Percentiles rank a stretch among this genome's conserved stretches.
phyloP scores from a whole-genome alignment of 192 early-diverging fungal genomes.

The Martensiomyces pterosporus region DNA sequence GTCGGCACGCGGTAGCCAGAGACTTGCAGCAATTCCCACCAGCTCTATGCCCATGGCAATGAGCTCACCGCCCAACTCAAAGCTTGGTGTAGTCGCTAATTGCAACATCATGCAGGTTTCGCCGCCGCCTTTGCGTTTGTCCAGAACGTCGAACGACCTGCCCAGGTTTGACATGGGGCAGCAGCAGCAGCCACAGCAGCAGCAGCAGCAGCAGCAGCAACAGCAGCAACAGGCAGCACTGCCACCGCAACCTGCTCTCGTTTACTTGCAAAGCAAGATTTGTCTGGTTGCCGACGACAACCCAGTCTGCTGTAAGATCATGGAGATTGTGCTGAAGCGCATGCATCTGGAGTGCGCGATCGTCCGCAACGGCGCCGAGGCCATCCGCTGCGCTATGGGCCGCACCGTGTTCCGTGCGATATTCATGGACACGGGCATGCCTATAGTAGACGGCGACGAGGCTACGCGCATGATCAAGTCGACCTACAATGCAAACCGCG shows the following conservation, averaged over 20 bases:
- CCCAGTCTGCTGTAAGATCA: constrained; percentile 79
- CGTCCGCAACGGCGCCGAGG: constrained; percentile 88
- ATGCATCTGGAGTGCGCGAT: constrained; percentile 77
- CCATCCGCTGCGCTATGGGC: constrained; percentile 83
- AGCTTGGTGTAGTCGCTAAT: too few relatives aligned
- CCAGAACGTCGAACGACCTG: too few relatives aligned
- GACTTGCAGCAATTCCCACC: too few relatives aligned
- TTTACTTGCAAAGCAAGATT: constrained; percentile 43
- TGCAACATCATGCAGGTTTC: too few relatives aligned
- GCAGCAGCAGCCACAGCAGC: too few relatives aligned
- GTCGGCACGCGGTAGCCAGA: not conserved
- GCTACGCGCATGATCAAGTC: constrained; percentile 94
- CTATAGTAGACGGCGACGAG: constrained; percentile 90
- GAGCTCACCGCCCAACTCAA: too few relatives aligned
- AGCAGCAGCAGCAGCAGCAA: too few relatives aligned
- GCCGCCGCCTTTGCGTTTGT: constrained; percentile 1
- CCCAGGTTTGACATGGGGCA: constrained; percentile 1
- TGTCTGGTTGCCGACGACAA: constrained; percentile 90
- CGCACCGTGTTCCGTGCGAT: constrained; percentile 88
- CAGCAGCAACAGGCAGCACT: constrained; percentile 2
- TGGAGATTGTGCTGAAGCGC: constrained; percentile 81
- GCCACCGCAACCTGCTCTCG: not conserved
- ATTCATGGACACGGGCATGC: constrained; percentile 92
- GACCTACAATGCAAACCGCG: constrained; percentile 79
- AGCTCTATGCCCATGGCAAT: too few relatives aligned